Base-by-base conservation (phyloP, 73 alveolate genomes). In the Breviolum minutum region DNA sequence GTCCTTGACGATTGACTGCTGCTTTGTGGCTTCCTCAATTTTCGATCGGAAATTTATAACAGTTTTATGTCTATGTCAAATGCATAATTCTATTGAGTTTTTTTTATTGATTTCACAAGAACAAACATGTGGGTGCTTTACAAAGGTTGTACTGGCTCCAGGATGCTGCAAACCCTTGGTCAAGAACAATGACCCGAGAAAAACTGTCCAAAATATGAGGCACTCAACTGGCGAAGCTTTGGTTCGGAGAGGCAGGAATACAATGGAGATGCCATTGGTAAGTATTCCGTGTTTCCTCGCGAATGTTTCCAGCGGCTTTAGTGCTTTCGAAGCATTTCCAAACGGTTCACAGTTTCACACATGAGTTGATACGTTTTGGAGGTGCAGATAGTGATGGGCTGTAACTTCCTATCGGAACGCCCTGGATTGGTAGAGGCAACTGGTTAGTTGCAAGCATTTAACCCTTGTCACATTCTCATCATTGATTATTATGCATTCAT, bases 351-450 rank as follows among this genome's bases (percentile, higher is more conserved):
- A 20, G 60, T 3, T 19, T 19, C 64, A 32, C 87, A 30, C 13
- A 29, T 30, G 40, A 77, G 66, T 13, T n/a, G 13, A 63, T 64
- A 40, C 54, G 54, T 40, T 40, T 40, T 40, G 54, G 66, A 81
- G 90, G 90, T 8, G 30, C 87, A 40, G 73, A 87, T 64, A 16
- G 66, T 89, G 40, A 79, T 79, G 68, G 97, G 97, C 74, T 90
- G 97, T 77, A 32, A 79, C 76, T 90, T 90, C 88, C 88, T 90
- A 32, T 77, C 87, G 12, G 17, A 79, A 22, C 97, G 87, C 11
- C 87, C 87, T 12, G 97, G 97, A 2, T n/a, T 90, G 63, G 97
- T 90, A 32, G 97, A 90, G 73, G 97, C 97, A 40, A 88, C 63
- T 22, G 29, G 63, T 61, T 5, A 76, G 92, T 74, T 17, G 77